Conservation (phyloP, 2,329 filamentous ascomycete genomes). For the Scopulariopsis brevicaulis region DNA sequence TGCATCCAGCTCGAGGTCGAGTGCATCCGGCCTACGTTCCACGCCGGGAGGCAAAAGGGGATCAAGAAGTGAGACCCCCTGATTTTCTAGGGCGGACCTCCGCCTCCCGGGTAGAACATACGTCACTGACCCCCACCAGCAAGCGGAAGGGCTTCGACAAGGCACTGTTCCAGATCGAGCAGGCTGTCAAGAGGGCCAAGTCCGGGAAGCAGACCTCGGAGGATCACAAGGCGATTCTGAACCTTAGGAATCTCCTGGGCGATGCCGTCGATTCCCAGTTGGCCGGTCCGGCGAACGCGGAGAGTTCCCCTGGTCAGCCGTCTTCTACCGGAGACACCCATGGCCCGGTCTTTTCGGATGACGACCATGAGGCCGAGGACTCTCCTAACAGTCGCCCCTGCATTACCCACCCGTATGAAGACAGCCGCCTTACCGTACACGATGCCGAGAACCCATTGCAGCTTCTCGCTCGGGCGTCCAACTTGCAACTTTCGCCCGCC, state of each 20-base stretch:
- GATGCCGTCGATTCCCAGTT: conserved; percentile 10
- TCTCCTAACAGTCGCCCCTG: conserved; percentile 10
- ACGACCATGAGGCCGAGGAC: conserved; percentile 18
- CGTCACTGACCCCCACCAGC: conserved; percentile 25
- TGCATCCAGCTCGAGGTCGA: conserved; percentile 46
- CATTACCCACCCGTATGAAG: conserved; percentile 21
- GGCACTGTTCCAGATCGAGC: conserved; percentile 62
- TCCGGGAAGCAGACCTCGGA: conserved; percentile 29
- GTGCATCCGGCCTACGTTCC: conserved; percentile 61
- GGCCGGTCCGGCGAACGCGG: neutral
- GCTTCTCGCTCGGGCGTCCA: conserved; percentile 60
- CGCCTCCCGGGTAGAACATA: neutral
- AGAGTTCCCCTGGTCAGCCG: neutral
- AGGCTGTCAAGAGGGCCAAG: conserved; percentile 49
- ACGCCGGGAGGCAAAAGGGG: conserved; percentile 62
- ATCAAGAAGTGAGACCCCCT: conserved; percentile 54
- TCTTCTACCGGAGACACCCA: conserved; percentile 15
- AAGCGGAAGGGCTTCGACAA: conserved; percentile 67
- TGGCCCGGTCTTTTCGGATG: conserved; percentile 19
- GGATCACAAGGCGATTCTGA: conserved; percentile 31
- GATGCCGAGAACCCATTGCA: conserved; percentile 68
- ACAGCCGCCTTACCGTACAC: conserved; percentile 46
- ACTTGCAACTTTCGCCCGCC: conserved; percentile 43
- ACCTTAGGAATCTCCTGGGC: conserved; percentile 27
- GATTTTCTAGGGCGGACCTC: too few relatives aligned